Evolutionary conservation across 2,329 filamentous ascomycete genomes (phyloP).

Genomic region (Macrophomina tecta): DNA sequence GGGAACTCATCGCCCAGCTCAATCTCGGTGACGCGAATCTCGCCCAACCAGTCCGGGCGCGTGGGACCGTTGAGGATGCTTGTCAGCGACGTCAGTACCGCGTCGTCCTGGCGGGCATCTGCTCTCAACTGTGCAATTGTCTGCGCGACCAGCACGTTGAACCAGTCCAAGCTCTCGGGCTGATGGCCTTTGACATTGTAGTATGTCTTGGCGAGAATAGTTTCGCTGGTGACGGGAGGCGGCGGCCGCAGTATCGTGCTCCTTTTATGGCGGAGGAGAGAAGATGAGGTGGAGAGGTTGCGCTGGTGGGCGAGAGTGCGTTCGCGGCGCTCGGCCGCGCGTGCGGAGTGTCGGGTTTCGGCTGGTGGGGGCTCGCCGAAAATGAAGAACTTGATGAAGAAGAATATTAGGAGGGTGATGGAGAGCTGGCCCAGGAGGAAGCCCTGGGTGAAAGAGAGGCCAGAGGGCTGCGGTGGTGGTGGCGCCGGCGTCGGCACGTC

Average conservation of each 20-base stretch:
- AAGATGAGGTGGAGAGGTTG: slow-evolving; percentile 27
- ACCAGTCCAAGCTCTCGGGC: slow-evolving; percentile 97
- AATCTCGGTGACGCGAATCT: slow-evolving; percentile 92
- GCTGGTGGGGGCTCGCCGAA: slow-evolving; percentile 91
- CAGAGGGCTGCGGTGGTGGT: slow-evolving; percentile 42
- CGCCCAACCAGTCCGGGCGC: slow-evolving; percentile 89
- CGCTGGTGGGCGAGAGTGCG: slow-evolving; percentile 72
- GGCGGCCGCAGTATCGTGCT: slow-evolving; percentile 60
- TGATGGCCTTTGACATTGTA: slow-evolving; percentile 96
- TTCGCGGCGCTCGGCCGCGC: slow-evolving; percentile 75
- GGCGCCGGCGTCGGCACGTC: slow-evolving; percentile 24
- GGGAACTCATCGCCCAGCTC: slow-evolving; percentile 96
- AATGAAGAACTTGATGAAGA: slow-evolving; percentile 99
- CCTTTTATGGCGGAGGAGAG: slow-evolving; percentile 43
- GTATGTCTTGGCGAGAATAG: slow-evolving; percentile 94
- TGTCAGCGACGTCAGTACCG: slow-evolving; percentile 83
- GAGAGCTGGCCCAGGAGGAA: slow-evolving; percentile 92
- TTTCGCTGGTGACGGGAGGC: slow-evolving; percentile 83
- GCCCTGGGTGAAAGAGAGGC: slow-evolving; percentile 90
- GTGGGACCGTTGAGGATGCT: slow-evolving; percentile 85
- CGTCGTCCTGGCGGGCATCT: slow-evolving; percentile 90
- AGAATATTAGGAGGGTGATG: slow-evolving; percentile 86
- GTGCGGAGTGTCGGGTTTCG: slow-evolving; percentile 77
- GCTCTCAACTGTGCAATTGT: slow-evolving; percentile 94
- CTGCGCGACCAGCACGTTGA: slow-evolving; percentile 96